These are phyloP conservation scores for Urostyla sp. DNA, from an alignment of 73 alveolate genomes.

Conservation along the genomic window DNA sequence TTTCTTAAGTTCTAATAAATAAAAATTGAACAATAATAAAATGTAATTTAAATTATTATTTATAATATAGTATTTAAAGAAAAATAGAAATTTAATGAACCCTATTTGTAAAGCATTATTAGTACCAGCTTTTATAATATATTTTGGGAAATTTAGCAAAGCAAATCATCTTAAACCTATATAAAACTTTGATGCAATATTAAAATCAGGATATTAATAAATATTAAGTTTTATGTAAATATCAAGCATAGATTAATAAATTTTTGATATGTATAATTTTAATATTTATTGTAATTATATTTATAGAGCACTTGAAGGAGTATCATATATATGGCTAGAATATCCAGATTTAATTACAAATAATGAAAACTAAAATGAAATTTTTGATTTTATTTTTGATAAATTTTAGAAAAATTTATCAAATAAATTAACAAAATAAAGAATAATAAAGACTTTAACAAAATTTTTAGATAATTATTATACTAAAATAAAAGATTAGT, in stretches of 20 bases:
- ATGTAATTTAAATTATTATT: too few species aligned
- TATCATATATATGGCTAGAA: constrained; percentile 14
- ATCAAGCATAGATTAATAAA: not conserved
- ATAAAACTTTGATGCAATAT: too few species aligned
- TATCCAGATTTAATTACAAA: constrained; percentile 4
- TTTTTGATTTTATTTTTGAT: not conserved
- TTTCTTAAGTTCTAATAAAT: too few species aligned
- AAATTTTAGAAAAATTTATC: not conserved
- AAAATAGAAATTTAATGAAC: too few species aligned
- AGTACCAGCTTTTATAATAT: too few species aligned
- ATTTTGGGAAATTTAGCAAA: too few species aligned
- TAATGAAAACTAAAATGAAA: not conserved
- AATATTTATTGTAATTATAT: not conserved
- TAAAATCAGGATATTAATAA: too few species aligned
- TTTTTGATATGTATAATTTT: not conserved
- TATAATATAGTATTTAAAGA: too few species aligned
- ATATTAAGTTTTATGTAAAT: too few species aligned
- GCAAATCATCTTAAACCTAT: too few species aligned
- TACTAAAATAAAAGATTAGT: not conserved
- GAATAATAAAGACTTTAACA: not conserved
- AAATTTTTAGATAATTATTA: not conserved
- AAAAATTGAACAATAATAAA: too few species aligned
- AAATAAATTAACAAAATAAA: not conserved
- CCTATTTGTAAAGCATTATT: too few species aligned
- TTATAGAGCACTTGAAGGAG: constrained; percentile 3